phyloP scores from a whole-genome alignment of 495 filamentous ascomycete species.

The Chlorociboria aeruginascens region DNA sequence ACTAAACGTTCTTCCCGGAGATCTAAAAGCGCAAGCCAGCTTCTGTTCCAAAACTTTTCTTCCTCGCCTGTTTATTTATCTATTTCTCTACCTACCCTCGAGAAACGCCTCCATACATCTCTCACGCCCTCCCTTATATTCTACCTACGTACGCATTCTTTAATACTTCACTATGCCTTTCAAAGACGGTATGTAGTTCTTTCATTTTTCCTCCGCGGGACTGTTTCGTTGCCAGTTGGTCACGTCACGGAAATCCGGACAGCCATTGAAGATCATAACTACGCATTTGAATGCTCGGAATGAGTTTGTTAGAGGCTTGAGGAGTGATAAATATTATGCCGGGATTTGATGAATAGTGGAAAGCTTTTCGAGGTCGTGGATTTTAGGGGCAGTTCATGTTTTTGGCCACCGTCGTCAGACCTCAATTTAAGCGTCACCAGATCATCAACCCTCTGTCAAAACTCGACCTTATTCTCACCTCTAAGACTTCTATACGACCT shows the following conservation, averaged over 20 bases:
- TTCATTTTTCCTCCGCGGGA: conserved; percentile 5
- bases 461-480: not conserved
- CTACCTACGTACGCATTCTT: not conserved
- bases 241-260: conserved; percentile 3
- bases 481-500: not conserved
- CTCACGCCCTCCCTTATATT: not conserved
- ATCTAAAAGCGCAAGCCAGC: not conserved
- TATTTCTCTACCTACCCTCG: no score
- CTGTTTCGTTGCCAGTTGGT: not conserved
- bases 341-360: not conserved
- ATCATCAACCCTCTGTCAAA: not conserved
- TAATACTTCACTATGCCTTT: conserved; percentile 16
- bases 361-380: not conserved
- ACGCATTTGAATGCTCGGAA: not conserved
- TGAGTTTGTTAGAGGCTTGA: not conserved
- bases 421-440: not conserved
- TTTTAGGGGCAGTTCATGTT: not conserved
- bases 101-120: no score
- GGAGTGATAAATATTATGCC: not conserved
- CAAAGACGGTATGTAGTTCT: conserved; percentile 23
- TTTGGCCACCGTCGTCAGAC: not conserved
- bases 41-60: not conserved
- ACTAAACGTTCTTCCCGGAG: not conserved
- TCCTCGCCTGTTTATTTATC: no score
- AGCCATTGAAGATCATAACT: conserved; percentile 4